Conservation (phyloP, 257 asterid genomes). For the Anisodus tanguticus region DNA sequence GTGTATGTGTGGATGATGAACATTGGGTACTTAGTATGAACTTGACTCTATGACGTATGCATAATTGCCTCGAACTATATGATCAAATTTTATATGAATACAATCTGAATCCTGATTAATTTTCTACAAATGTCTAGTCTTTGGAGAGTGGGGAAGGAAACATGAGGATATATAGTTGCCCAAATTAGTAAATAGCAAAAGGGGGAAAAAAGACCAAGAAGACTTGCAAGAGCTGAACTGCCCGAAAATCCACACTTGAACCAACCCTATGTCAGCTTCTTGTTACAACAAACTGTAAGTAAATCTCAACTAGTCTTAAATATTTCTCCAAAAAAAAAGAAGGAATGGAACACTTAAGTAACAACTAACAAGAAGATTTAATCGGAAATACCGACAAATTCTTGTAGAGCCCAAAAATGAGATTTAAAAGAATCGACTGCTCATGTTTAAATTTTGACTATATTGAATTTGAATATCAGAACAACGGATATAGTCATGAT, state of each 20-base stretch:
- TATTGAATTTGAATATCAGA: neutral
- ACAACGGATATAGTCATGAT: neutral
- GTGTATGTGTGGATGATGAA: neutral
- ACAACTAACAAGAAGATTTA: neutral
- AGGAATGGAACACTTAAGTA: neutral
- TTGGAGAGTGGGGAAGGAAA: neutral
- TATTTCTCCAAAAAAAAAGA: neutral
- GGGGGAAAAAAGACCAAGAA: neutral
- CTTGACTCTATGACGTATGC: too few species aligned
- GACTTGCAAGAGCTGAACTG: neutral
- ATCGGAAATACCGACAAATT: neutral
- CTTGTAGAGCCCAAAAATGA: neutral
- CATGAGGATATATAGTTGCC: neutral
- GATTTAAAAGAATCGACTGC: neutral
- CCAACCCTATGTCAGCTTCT: neutral
- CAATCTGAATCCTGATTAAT: neutral
- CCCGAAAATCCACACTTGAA: neutral
- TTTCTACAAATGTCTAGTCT: neutral
- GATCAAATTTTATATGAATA: neutral
- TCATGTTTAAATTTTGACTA: neutral
- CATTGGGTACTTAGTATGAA: too few species aligned
- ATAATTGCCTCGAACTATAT: too few species aligned
- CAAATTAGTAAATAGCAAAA: neutral
- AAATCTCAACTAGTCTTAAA: neutral
- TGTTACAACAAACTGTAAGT: neutral